phyloP scores from a whole-genome alignment of 768 basidiomycete species.

The Tulasnella sp. region DNA sequence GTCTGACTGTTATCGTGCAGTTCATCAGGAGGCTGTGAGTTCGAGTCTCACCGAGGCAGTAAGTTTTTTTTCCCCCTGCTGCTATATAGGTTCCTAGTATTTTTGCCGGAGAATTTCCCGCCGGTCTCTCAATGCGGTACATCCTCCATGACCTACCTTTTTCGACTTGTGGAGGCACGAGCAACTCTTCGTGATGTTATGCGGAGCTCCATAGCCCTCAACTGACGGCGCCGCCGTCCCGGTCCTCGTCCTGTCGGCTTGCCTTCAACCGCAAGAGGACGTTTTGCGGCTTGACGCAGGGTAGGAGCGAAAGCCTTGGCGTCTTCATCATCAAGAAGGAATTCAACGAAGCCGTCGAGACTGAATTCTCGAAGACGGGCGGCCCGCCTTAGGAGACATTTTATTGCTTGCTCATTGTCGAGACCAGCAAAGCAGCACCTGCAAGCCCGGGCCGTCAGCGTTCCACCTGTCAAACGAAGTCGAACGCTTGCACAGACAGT shows the following conservation, averaged over 20 bases:
- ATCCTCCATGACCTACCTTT: not conserved
- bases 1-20: constrained; percentile 12
- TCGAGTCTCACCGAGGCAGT: constrained; percentile 14
- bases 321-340: not conserved
- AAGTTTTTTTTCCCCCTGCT: not conserved
- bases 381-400: not conserved
- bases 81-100: too few relatives aligned
- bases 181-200: not conserved
- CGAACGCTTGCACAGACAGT: not conserved
- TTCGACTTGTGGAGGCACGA: not conserved
- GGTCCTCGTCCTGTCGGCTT: not conserved
- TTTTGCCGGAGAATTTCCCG: not conserved
- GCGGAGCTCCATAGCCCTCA: not conserved
- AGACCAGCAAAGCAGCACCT: not conserved
- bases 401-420: not conserved
- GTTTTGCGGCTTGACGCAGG: not conserved
- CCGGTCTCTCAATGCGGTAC: not conserved
- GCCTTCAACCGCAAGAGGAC: not conserved
- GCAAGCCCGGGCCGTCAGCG: not conserved
- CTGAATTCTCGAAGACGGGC: not conserved
- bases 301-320: not conserved
- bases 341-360: not conserved
- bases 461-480: not conserved
- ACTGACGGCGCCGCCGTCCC: too few relatives aligned
- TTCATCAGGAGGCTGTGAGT: constrained; percentile 14